These are phyloP conservation scores for Candolleomyces eurysporus DNA, from an alignment of 768 basidiomycete species.

Conservation along the genomic window DNA sequence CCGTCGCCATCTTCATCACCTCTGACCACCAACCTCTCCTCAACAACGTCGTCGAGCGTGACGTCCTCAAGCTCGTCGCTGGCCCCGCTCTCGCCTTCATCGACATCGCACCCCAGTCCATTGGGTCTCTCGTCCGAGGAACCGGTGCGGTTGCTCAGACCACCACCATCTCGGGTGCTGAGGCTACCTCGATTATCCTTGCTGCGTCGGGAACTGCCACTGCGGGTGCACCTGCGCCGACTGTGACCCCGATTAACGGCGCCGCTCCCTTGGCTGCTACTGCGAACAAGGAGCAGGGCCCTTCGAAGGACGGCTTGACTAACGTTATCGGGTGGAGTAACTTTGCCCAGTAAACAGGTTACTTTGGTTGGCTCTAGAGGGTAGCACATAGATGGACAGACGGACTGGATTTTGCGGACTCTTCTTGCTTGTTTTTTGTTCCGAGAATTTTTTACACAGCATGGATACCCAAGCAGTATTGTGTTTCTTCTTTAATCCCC, in stretches of 20 bases:
- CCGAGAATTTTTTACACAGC: too few relatives aligned
- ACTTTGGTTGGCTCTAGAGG: neutral
- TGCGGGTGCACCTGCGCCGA: conserved; percentile 20
- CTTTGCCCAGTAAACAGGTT: neutral
- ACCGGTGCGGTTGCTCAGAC: conserved; percentile 18
- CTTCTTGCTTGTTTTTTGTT: too few relatives aligned
- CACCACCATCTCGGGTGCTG: conserved; percentile 27
- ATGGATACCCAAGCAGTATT: too few relatives aligned
- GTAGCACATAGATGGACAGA: neutral
- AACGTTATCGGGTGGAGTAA: conserved; percentile 44
- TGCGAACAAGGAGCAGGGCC: conserved; percentile 39
- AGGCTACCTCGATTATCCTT: conserved; percentile 36
- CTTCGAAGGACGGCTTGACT: conserved; percentile 18
- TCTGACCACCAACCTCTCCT: conserved; percentile 58
- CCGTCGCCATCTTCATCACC: conserved; percentile 72
- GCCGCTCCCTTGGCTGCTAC: conserved; percentile 19
- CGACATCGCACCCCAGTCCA: conserved; percentile 53
- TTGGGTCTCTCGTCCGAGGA: conserved; percentile 44
- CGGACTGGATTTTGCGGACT: too few relatives aligned
- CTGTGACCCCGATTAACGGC: conserved; percentile 14
- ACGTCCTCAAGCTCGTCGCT: conserved; percentile 54
- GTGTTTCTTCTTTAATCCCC: too few relatives aligned
- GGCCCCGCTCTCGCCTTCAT: conserved; percentile 72
- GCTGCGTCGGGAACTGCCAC: conserved; percentile 16
- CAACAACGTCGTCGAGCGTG: conserved; percentile 60